Evolutionary conservation across 2,329 filamentous ascomycete species (phyloP).

Genomic region (Parastagonospora avenae): DNA sequence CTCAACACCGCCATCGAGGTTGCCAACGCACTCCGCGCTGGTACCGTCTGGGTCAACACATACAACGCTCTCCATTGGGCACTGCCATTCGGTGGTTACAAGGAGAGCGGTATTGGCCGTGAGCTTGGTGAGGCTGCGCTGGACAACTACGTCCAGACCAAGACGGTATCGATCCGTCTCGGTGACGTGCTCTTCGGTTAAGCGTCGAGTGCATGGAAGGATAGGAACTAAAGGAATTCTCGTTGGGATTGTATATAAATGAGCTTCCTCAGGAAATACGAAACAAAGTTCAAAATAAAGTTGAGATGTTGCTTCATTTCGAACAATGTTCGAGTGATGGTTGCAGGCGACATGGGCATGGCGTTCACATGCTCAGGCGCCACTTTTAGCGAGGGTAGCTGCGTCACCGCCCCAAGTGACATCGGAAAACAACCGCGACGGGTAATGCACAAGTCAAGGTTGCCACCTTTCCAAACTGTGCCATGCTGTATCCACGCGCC

Average conservation of each 20-base stretch:
- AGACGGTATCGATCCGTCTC: constrained; percentile 55
- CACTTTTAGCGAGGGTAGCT: constrained; percentile 26
- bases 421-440: constrained; percentile 17
- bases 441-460: constrained; percentile 19
- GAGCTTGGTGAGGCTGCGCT: constrained; percentile 58
- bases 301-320: too few relatives aligned
- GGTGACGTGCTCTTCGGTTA: constrained; percentile 58
- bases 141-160: constrained; percentile 53
- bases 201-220: too few relatives aligned
- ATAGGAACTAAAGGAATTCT: background rate
- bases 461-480: constrained; percentile 15
- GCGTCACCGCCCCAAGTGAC: constrained; percentile 35
- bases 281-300: constrained; percentile 17
- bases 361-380: constrained; percentile 32
- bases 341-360: constrained; percentile 37
- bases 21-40: constrained; percentile 71
- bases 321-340: background rate
- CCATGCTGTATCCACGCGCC: constrained; percentile 3
- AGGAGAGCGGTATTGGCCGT: constrained; percentile 56
- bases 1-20: constrained; percentile 80
- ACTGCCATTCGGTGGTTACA: constrained; percentile 61
- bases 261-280: constrained; percentile 1
- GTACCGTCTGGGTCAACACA: constrained; percentile 69
- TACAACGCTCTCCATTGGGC: constrained; percentile 77
- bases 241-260: constrained; percentile 17